Evolutionary conservation across 2,329 filamentous ascomycete genomes (phyloP), one percentile per base, ranked within the genome.

Genomic region (Purpureocillium lavendulum): DNA sequence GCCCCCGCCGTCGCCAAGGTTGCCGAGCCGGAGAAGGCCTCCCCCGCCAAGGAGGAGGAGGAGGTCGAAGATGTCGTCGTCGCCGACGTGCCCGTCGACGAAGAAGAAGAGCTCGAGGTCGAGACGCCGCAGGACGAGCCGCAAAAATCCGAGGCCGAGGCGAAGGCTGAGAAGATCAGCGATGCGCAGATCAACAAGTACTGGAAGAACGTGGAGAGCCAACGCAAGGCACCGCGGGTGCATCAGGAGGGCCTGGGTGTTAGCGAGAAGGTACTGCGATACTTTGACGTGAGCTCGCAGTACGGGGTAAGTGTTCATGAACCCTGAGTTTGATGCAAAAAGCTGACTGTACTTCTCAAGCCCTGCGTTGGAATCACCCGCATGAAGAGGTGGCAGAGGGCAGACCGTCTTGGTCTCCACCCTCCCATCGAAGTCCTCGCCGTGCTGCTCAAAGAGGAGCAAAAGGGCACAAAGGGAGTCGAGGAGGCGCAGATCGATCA

Each of bases 401-500:
- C 92, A 4, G 74, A 94, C 39, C 72, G 71, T 40, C 68, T 98
- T n/a, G 82, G 83, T 3, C 70, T 98, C n/a, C 74, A 82, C 26
- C 92, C 92, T 2, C 90, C 92, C 0, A 74, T 95, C 18, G 90
- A 97, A 60, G 88, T 96, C 4, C 71, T 97, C 5, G 86, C 88
- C 0, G 84, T 97, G 13, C 64, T 97, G 35, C 53, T 94, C 40
- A 82, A 80, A 54, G 82, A 87, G 54, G 77, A 83, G 53, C 65
- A 73, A 5, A 73, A 66, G 42, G 71, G 69, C 1, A 72, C 71
- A 28, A 52, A 58, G 28, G 69, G 65, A 26, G 60, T 73, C 28
- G 75, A 92, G 61, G 71, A 69, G 47, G 85, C 89, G 16, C 77
- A 89, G 53, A 80, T 92, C 49, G 87, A 94, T 56, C 75, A 80